Conservation (phyloP, 1,284 basidiomycete species). For the Sanguinoderma infundibulare region DNA sequence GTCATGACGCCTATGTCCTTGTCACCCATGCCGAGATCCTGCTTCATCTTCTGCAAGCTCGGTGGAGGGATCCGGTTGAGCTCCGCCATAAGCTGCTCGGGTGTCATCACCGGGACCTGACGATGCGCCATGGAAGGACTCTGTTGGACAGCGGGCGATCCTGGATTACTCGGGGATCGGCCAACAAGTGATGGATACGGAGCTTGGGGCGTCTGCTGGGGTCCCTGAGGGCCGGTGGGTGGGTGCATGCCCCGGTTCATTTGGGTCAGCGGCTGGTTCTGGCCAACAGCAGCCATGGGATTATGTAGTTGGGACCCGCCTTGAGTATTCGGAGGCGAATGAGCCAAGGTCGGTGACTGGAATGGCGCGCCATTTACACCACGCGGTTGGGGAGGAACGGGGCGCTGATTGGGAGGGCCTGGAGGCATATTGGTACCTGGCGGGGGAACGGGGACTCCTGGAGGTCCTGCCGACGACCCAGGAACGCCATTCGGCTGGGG, state of each 20-base stretch:
- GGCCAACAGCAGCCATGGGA: constrained; percentile 53
- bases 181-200: constrained; percentile 43
- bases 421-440: constrained; percentile 20
- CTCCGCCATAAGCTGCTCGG: constrained; percentile 36
- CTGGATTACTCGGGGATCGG: constrained; percentile 61
- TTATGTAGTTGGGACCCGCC: constrained; percentile 35
- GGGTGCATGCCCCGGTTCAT: constrained; percentile 61
- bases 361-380: constrained; percentile 44
- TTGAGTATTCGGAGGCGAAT: constrained; percentile 42
- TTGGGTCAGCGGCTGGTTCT: constrained; percentile 46
- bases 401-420: constrained; percentile 36
- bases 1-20: constrained; percentile 53
- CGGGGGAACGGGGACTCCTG: constrained; percentile 27
- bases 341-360: constrained; percentile 48
- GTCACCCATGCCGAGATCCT: constrained; percentile 50
- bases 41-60: constrained; percentile 42
- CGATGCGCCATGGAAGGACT: constrained; percentile 61
- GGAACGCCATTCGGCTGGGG: constrained; percentile 42
- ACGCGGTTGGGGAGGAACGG: constrained; percentile 39
- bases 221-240: constrained; percentile 43
- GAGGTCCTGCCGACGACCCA: constrained; percentile 31
- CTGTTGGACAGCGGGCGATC: constrained; percentile 50
- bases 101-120: constrained; percentile 39
- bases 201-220: constrained; percentile 46
- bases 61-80: constrained; percentile 40